Percentiles rank a stretch among this genome's conserved stretches.
phyloP scores from a whole-genome alignment of 331 rosid species.

The Rosa hybrid region DNA sequence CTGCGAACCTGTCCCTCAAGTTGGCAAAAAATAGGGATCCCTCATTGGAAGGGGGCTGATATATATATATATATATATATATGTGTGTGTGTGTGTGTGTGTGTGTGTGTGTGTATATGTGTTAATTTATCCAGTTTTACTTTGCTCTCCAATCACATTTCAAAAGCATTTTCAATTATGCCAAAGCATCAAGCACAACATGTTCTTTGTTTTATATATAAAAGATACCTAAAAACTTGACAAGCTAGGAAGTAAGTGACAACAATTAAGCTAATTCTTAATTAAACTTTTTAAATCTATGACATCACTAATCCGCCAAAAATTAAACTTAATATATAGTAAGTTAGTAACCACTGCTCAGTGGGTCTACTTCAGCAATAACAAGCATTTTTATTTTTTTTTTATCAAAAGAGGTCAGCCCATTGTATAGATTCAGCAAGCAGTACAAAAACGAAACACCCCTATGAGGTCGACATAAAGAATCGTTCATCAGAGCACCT shows the following conservation, averaged over 20 bases:
- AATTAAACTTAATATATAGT: too few relatives aligned
- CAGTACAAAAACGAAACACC: too few relatives aligned
- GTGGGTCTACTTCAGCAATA: not conserved
- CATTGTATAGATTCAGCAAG: too few relatives aligned
- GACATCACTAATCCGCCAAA: not conserved
- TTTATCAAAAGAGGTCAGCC: too few relatives aligned
- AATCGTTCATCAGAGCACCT: too few relatives aligned
- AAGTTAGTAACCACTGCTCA: not conserved
- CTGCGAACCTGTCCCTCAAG: too few relatives aligned
- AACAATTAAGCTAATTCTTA: not conserved
- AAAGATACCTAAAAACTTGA: not conserved
- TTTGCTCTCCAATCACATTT: not conserved
- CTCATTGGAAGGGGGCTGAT: too few relatives aligned
- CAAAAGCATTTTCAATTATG: not conserved
- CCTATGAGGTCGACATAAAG: too few relatives aligned
- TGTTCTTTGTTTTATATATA: not conserved
- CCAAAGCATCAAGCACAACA: not conserved
- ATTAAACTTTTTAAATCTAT: not conserved
- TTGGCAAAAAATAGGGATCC: too few relatives aligned
- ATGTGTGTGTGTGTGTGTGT: too few relatives aligned
- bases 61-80: too few relatives aligned
- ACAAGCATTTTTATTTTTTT: not conserved
- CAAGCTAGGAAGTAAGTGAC: not conserved
- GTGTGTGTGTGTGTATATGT: too few relatives aligned
- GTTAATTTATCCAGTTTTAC: not conserved